Percentiles rank a stretch among this genome's conserved stretches.
Evolutionary conservation across 257 asterid genomes (phyloP).

Genomic region (Anisodus acutangulus): DNA sequence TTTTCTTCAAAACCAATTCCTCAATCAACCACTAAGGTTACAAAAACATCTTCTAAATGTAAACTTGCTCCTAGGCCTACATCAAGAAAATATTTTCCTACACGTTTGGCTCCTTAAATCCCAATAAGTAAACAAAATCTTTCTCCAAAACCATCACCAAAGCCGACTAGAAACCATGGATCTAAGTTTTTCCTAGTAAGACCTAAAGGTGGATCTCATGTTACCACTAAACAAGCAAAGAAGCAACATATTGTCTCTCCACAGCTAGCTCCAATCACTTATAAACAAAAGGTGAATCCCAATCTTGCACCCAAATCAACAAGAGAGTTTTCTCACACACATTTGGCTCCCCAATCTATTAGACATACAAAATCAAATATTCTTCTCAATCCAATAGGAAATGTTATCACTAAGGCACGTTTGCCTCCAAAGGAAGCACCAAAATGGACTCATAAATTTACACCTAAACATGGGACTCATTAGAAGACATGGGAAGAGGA

Average conservation of each 20-base stretch:
- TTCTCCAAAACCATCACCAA: constrained; percentile 6
- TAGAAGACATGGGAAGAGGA: not conserved
- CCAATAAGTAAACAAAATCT: not conserved
- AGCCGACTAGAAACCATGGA: constrained; percentile 3
- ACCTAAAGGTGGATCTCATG: not conserved
- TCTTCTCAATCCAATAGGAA: not conserved
- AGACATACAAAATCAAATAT: not conserved
- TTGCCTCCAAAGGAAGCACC: too few species aligned
- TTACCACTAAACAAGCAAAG: too few species aligned
- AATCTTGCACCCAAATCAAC: not conserved
- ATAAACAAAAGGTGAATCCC: not conserved
- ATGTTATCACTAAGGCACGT: not conserved
- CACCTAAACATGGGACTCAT: not conserved
- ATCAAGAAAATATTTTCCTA: not conserved
- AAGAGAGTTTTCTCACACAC: not conserved
- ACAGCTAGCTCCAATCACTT: not conserved
- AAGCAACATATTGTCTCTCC: not conserved
- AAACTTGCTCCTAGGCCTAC: not conserved
- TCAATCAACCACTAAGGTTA: constrained; percentile 11
- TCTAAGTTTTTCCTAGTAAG: not conserved
- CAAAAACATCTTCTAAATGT: not conserved
- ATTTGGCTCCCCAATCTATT: not conserved
- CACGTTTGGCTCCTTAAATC: not conserved
- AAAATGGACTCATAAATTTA: not conserved
- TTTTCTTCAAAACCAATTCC: constrained; percentile 8